A percentile compares a stretch with the other conserved stretches of the same genome.
Conservation (phyloP, 371 early-diverging fungal species). For the Catenaria anguillulae region DNA sequence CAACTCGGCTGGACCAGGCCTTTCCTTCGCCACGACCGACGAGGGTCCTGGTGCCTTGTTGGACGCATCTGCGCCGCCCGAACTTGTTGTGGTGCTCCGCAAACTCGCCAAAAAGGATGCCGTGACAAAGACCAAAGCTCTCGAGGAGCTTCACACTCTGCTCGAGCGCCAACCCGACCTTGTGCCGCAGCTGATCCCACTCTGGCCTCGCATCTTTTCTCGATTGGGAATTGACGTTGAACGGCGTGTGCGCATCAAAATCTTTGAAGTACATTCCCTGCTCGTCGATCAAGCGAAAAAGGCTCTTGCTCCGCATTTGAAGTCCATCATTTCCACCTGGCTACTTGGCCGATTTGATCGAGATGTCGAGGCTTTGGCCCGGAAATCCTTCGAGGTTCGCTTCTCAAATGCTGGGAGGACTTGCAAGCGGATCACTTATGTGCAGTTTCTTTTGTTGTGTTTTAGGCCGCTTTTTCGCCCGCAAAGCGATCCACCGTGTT, state of each 20-base stretch:
- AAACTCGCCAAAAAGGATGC: conserved; percentile 35
- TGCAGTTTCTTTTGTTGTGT: too few relatives aligned
- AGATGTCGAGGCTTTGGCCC: conserved; percentile 22
- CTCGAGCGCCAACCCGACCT: conserved; percentile 12
- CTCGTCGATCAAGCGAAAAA: conserved; percentile 38
- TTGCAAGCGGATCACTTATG: too few relatives aligned
- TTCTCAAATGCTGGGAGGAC: conserved; percentile 13
- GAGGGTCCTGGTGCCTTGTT: too few relatives aligned
- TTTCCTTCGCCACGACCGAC: too few relatives aligned
- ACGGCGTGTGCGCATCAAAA: conserved; percentile 38
- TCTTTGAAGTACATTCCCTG: conserved; percentile 34
- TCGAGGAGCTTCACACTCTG: conserved; percentile 44
- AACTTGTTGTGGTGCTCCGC: conserved; percentile 38
- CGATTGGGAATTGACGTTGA: conserved; percentile 46
- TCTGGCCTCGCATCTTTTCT: conserved; percentile 30
- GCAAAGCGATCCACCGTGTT: too few relatives aligned
- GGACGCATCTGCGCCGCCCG: too few relatives aligned
- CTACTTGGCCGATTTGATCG: conserved; percentile 42
- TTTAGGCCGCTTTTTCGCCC: too few relatives aligned
- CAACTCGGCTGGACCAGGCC: too few relatives aligned
- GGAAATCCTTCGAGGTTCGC: conserved; percentile 26
- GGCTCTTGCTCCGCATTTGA: conserved; percentile 42
- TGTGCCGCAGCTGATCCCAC: conserved; percentile 3
- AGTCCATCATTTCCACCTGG: conserved; percentile 46
- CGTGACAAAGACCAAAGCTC: conserved; percentile 49